Evolutionary conservation across 495 filamentous ascomycete genomes (phyloP), one percentile per base, ranked within the genome.

Genomic region (Thermothielavioides terrestris): DNA sequence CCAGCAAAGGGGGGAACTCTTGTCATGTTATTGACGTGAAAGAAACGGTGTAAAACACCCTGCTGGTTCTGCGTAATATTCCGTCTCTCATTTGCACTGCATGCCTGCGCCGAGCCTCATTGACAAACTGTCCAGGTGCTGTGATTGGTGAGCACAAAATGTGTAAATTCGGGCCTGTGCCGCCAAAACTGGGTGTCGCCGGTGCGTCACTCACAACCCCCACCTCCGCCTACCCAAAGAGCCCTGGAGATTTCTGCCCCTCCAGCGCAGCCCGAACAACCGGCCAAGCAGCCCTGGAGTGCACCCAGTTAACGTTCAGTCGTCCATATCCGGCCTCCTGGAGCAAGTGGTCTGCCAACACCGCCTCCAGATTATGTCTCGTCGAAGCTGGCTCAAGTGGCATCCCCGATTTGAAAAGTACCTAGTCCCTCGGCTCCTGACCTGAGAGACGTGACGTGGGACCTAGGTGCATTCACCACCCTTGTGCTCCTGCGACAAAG

Each of bases 121-220:
- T n/a, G n/a, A n/a, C n/a, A n/a, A n/a, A n/a, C n/a, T n/a, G n/a
- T n/a, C n/a, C n/a, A n/a, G n/a, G n/a, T n/a, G n/a, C n/a, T n/a
- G n/a, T n/a, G n/a, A n/a, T n/a, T n/a, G n/a, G 22, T 8, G 27
- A 27, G 45, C 52, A 56, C 54, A 53, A 54, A 59, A 54, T 47
- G n/a, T n/a, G n/a, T 21, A 41, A 60, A 56, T 53, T 54, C 31
- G 26, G 45, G 42, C 34, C 30, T 23, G 28, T 34, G 28, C 27
- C 46, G 41, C 43, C 32, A 59, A 59, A 59, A 57, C 47, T n/a
- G 25, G 11, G 38, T 41, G n/a, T 20, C 11, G 39, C 6, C 8
- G 27, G 27, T 42, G 42, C 42, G 37, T 42, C 48, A 35, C 28
- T 39, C 18, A 4, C 20, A 17, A 7, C 23, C 27, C 6, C 22